phyloP scores from a whole-genome alignment of 2,329 filamentous ascomycete genomes.

The Apiospora marii region DNA sequence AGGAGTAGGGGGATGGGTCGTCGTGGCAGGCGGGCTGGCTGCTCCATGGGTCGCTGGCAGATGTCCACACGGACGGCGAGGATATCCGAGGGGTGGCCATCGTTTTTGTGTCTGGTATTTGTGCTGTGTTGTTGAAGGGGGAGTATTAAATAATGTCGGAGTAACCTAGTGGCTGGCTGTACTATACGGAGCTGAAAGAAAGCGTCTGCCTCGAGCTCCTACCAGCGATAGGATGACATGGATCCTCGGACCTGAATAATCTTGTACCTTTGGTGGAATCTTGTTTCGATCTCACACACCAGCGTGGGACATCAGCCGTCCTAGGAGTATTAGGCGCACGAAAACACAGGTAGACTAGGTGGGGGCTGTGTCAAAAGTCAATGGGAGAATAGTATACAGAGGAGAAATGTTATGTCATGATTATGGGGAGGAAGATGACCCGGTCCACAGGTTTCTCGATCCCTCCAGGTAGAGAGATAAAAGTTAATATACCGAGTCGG shows the following conservation, averaged over 20 bases:
- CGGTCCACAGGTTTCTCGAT: neutral
- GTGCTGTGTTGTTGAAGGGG: neutral
- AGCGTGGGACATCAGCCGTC: neutral
- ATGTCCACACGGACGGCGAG: conserved; percentile 21
- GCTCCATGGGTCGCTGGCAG: conserved; percentile 11
- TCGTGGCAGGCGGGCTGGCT: neutral
- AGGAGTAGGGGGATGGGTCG: neutral
- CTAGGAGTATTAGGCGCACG: neutral
- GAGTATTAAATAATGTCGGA: conserved; percentile 1
- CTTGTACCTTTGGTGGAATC: neutral
- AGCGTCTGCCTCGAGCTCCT: conserved; percentile 1
- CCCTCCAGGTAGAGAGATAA: conserved; percentile 15
- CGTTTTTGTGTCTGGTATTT: neutral
- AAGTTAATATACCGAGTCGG: neutral
- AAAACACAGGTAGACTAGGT: neutral
- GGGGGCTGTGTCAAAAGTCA: neutral
- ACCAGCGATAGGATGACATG: neutral
- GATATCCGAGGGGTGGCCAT: conserved; percentile 21
- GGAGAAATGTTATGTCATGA: neutral
- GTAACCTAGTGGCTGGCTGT: neutral
- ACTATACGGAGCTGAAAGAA: conserved; percentile 14
- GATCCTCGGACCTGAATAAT: neutral
- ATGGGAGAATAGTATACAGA: conserved; percentile 1
- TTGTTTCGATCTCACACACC: conserved; percentile 1
- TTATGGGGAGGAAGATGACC: neutral